A percentile compares a stretch with the other conserved stretches of the same genome.
Conservation (phyloP, 1,139 yeast genomes). For the Taphrina flavorubra region DNA sequence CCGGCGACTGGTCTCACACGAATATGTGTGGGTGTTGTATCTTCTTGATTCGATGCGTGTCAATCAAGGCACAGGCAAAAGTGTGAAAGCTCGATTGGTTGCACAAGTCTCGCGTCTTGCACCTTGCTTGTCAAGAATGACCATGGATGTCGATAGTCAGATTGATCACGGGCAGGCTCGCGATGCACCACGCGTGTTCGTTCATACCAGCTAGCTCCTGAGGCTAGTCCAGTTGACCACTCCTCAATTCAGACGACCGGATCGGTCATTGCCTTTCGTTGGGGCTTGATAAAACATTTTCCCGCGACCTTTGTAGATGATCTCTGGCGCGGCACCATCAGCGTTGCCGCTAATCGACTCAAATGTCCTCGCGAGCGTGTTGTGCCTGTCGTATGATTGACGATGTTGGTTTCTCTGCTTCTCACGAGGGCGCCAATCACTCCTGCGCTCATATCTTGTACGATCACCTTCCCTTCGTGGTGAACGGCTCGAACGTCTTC, state of each 20-base stretch:
- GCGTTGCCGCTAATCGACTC: too few species aligned
- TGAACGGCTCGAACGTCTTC: not conserved
- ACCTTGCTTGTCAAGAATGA: too few species aligned
- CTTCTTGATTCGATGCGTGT: too few species aligned
- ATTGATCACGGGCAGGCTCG: too few species aligned
- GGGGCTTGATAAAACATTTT: slow-evolving; percentile 29
- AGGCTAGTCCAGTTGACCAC: not conserved
- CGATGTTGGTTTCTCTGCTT: not conserved
- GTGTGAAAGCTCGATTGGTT: too few species aligned
- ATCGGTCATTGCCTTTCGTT: not conserved
- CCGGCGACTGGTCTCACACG: too few species aligned
- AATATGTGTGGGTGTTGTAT: too few species aligned
- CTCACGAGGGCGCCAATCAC: not conserved
- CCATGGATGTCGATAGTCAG: too few species aligned
- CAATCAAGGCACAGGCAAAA: too few species aligned
- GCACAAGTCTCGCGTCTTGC: too few species aligned
- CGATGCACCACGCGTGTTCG: too few species aligned
- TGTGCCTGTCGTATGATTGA: not conserved
- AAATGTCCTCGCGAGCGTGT: not conserved
- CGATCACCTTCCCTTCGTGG: not conserved
- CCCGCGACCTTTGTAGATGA: slow-evolving; percentile 36
- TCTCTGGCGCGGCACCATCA: slow-evolving; percentile 4
- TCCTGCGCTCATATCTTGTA: not conserved
- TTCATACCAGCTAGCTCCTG: too few species aligned
- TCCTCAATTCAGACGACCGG: slow-evolving; percentile 19